These are phyloP conservation scores for Geosmithia flava DNA, from an alignment of 2,329 filamentous ascomycete species.

Conservation along the genomic window DNA sequence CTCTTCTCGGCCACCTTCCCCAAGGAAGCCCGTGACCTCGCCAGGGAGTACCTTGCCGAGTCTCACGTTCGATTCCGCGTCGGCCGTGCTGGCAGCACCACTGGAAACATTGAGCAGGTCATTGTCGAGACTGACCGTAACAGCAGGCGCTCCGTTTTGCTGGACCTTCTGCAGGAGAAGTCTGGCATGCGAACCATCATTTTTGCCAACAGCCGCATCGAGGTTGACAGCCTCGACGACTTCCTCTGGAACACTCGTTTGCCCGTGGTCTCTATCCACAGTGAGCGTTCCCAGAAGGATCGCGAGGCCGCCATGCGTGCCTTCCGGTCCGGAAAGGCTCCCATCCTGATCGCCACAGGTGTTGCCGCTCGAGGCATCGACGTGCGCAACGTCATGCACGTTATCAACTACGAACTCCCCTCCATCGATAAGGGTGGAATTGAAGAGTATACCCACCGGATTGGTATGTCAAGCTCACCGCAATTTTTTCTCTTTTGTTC, in stretches of 20 bases:
- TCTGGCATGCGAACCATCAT: constrained; percentile 71
- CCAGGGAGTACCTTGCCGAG: constrained; percentile 60
- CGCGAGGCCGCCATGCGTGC: constrained; percentile 83
- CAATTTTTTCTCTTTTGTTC: no score
- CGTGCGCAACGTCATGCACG: constrained; percentile 73
- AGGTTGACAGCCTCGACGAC: constrained; percentile 77
- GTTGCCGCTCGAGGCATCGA: constrained; percentile 83
- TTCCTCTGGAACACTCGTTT: constrained; percentile 69
- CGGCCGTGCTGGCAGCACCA: constrained; percentile 74
- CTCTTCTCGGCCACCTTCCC: constrained; percentile 96
- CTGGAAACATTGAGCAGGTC: constrained; percentile 71
- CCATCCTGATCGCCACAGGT: constrained; percentile 77
- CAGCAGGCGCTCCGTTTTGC: constrained; percentile 58
- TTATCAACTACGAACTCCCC: constrained; percentile 90
- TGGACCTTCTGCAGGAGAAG: constrained; percentile 58
- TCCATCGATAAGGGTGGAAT: constrained; percentile 68
- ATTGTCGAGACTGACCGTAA: constrained; percentile 54
- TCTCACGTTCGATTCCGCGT: constrained; percentile 73
- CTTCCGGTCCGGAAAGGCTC: constrained; percentile 63
- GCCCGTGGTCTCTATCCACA: constrained; percentile 80
- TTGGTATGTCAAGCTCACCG: constrained; percentile 47
- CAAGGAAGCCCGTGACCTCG: constrained; percentile 62
- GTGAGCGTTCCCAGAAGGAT: constrained; percentile 77
- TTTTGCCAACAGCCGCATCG: constrained; percentile 74
- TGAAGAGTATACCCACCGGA: constrained; percentile 86